Percentiles rank a stretch among this genome's conserved stretches.
These are phyloP conservation scores for Colletotrichum noveboracense DNA, from an alignment of 2,329 filamentous ascomycete species.

Conservation along the genomic window DNA sequence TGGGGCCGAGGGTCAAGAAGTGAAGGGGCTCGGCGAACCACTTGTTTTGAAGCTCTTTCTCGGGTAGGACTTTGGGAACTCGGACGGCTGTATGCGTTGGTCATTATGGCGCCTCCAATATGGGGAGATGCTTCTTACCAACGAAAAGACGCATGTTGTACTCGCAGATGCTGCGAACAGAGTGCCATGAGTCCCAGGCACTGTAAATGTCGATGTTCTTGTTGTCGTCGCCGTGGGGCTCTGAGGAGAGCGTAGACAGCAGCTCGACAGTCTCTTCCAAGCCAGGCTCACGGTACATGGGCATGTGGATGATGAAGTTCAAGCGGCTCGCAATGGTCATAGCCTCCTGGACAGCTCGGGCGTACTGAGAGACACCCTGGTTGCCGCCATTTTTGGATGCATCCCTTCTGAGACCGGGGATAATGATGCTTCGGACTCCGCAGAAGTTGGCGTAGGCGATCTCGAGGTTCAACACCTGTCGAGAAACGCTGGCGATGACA, in stretches of 20 bases:
- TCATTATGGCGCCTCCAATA: not conserved
- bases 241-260: conserved; percentile 49
- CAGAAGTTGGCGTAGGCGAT: conserved; percentile 96
- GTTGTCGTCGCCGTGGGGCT: conserved; percentile 35
- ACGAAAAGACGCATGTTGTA: conserved; percentile 83
- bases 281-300: conserved; percentile 79
- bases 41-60: conserved; percentile 64
- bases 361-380: conserved; percentile 74
- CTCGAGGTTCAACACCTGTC: conserved; percentile 89
- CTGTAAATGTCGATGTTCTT: conserved; percentile 72
- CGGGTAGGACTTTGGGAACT: conserved; percentile 63
- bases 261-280: conserved; percentile 57
- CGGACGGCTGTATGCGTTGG: conserved; percentile 50
- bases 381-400: conserved; percentile 56
- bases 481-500: conserved; percentile 82
- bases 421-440: conserved; percentile 81
- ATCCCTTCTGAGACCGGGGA: conserved; percentile 77
- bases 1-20: conserved; percentile 59
- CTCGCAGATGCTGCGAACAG: conserved; percentile 82
- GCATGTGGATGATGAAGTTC: conserved; percentile 80
- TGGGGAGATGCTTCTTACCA: conserved; percentile 64
- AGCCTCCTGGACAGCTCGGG: conserved; percentile 81
- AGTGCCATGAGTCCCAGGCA: conserved; percentile 93
- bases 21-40: conserved; percentile 75
- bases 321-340: conserved; percentile 77